These are phyloP conservation scores for Chrysosporium queenslandicum DNA, from an alignment of 2,329 filamentous ascomycete genomes.

Conservation along the genomic window DNA sequence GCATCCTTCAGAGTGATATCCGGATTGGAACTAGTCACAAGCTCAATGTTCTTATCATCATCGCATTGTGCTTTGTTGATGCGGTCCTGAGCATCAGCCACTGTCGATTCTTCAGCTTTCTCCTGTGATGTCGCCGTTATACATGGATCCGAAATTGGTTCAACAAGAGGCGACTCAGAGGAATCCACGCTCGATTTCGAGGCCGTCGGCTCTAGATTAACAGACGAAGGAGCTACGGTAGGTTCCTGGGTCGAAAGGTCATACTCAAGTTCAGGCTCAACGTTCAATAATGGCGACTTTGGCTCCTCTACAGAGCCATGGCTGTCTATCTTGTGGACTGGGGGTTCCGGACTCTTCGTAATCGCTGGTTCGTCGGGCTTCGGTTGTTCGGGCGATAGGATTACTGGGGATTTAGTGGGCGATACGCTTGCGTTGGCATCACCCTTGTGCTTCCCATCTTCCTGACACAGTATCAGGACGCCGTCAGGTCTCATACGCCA, in stretches of 20 bases:
- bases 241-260: not conserved
- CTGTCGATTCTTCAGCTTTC: not conserved
- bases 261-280: not conserved
- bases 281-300: not conserved
- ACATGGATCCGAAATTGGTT: not conserved
- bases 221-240: not conserved
- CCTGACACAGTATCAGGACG: conserved; percentile 23
- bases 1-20: not conserved
- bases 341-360: not conserved
- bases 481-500: conserved; percentile 32
- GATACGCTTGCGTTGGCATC: not conserved
- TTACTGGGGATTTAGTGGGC: not conserved
- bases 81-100: not conserved
- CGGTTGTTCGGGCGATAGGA: not conserved
- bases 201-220: not conserved
- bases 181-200: not conserved
- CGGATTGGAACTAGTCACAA: not conserved
- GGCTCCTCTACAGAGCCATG: not conserved
- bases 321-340: not conserved
- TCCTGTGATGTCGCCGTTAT: not conserved
- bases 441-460: conserved; percentile 8
- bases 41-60: not conserved
- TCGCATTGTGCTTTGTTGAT: not conserved
- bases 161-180: not conserved
- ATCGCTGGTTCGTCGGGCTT: not conserved